These are phyloP conservation scores for Sclerotinia subarctica DNA, from an alignment of 2,329 filamentous ascomycete genomes.

Conservation along the genomic window DNA sequence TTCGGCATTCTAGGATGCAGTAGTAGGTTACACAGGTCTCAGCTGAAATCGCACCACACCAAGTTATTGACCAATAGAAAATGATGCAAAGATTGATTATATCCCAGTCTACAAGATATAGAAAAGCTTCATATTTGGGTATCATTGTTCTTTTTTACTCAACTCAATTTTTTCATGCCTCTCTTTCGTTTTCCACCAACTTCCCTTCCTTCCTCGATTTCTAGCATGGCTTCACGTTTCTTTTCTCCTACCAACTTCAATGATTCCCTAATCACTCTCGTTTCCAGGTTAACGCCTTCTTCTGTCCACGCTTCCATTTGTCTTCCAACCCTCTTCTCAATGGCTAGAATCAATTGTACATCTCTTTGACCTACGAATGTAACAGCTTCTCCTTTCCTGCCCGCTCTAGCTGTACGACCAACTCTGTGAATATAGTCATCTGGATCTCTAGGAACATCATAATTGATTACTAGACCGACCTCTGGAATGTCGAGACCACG, in stretches of 20 bases:
- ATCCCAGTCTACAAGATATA: neutral
- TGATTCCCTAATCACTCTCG: constrained; percentile 76
- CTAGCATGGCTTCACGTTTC: constrained; percentile 85
- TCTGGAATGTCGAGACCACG: constrained; percentile 94
- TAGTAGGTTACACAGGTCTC: neutral
- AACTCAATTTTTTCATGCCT: constrained; percentile 51
- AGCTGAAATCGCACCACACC: neutral
- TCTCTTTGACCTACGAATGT: constrained; percentile 92
- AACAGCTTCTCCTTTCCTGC: constrained; percentile 75
- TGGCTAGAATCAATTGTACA: constrained; percentile 84
- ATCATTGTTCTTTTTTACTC: neutral
- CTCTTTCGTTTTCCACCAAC: constrained; percentile 79
- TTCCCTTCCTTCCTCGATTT: constrained; percentile 89
- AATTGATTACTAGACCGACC: constrained; percentile 88
- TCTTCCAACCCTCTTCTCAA: constrained; percentile 77
- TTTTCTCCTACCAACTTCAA: constrained; percentile 89
- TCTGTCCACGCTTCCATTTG: constrained; percentile 83
- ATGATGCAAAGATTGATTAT: neutral
- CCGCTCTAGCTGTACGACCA: constrained; percentile 90
- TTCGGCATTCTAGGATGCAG: neutral
- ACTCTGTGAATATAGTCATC: constrained; percentile 98
- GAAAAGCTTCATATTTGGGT: neutral
- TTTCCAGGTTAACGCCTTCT: constrained; percentile 92
- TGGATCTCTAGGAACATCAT: constrained; percentile 91
- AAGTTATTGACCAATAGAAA: neutral